A percentile compares a stretch with the other conserved stretches of the same genome.
Conservation (phyloP, 1,284 basidiomycete genomes). For the Fomitiporia mediterranea region DNA sequence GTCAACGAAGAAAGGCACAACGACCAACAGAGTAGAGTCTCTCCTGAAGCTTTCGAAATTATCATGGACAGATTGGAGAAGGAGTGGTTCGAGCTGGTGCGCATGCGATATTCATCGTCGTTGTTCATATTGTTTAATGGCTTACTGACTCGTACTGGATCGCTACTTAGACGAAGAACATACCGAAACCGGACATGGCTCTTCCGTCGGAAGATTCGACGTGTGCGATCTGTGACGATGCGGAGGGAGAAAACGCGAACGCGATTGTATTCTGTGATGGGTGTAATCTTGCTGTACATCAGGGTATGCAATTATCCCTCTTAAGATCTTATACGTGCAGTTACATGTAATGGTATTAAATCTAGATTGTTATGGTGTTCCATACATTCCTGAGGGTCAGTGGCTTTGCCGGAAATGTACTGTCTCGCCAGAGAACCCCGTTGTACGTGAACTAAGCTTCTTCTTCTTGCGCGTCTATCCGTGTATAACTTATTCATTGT, state of each 20-base stretch:
- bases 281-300: conserved; percentile 97
- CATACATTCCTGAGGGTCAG: conserved; percentile 99
- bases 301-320: conserved; percentile 52
- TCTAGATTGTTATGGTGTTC: conserved; percentile 96
- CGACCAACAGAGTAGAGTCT: conserved; percentile 68
- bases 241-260: conserved; percentile 97
- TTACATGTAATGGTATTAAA: background rate
- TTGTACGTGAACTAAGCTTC: conserved; percentile 43
- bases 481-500: background rate
- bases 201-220: conserved; percentile 91
- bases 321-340: conserved; percentile 2
- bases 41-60: conserved; percentile 91
- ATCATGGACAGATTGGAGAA: conserved; percentile 98
- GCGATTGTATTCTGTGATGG: conserved; percentile 99
- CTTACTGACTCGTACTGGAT: conserved; percentile 1
- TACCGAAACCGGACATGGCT: conserved; percentile 79
- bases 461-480: conserved; percentile 4
- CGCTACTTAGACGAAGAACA: conserved; percentile 72
- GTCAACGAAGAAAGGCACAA: conserved; percentile 83
- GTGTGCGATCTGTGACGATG: conserved; percentile 97
- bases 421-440: conserved; percentile 94
- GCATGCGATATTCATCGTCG: conserved; percentile 25
- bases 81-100: conserved; percentile 95
- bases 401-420: conserved; percentile 99
- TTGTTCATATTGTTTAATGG: conserved; percentile 2